phyloP scores from a whole-genome alignment of 441 rosid genomes.

The Arabidopsis hybrid region DNA sequence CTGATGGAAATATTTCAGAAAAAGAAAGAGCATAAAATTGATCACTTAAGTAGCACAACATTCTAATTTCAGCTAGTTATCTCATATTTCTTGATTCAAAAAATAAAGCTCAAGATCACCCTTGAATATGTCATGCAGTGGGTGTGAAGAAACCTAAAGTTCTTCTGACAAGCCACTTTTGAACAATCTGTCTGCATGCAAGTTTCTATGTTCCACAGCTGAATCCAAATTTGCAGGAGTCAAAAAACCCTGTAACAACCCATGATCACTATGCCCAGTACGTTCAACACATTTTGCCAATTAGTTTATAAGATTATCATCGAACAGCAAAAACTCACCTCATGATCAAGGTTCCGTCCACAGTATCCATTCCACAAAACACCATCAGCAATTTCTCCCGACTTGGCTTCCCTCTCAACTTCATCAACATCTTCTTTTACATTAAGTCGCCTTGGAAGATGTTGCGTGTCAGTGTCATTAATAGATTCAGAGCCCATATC shows the following conservation, averaged over 20 bases:
- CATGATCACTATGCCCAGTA: slow-evolving; percentile 54
- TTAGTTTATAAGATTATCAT: slow-evolving; percentile 46
- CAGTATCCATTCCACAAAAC: slow-evolving; percentile 32
- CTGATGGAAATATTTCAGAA: not conserved
- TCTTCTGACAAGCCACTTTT: slow-evolving; percentile 54
- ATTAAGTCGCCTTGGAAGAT: slow-evolving; percentile 42
- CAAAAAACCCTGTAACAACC: slow-evolving; percentile 59
- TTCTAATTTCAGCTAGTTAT: slow-evolving; percentile 14
- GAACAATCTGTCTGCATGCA: slow-evolving; percentile 27
- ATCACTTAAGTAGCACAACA: slow-evolving; percentile 19
- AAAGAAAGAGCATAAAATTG: not conserved
- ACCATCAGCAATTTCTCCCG: slow-evolving; percentile 49
- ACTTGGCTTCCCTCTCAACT: slow-evolving; percentile 51
- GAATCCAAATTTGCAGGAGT: slow-evolving; percentile 37
- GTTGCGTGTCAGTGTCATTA: slow-evolving; percentile 38
- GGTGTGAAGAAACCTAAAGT: slow-evolving; percentile 51
- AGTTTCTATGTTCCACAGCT: slow-evolving; percentile 11
- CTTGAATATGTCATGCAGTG: not conserved
- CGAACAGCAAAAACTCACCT: slow-evolving; percentile 59
- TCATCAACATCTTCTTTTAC: slow-evolving; percentile 45
- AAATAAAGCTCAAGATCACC: not conserved
- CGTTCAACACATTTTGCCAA: slow-evolving; percentile 38
- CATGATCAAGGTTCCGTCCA: slow-evolving; percentile 48
- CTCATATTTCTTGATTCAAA: slow-evolving; percentile 13
- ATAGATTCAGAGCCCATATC: slow-evolving; percentile 40